These are phyloP conservation scores for Pulveroboletus frians DNA, from an alignment of 768 basidiomycete genomes.

Conservation along the genomic window DNA sequence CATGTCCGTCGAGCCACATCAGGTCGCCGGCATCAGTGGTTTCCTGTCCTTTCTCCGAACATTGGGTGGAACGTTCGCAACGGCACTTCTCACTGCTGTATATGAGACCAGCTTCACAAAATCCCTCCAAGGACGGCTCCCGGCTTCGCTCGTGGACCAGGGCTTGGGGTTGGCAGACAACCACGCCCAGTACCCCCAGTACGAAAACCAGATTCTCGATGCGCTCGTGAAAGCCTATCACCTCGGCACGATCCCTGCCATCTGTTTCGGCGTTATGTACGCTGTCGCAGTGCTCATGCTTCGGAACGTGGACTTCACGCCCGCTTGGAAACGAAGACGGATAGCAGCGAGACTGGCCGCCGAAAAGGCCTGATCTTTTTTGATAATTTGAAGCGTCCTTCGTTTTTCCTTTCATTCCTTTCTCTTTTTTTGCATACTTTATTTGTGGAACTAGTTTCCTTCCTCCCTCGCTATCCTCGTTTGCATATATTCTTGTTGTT, in stretches of 20 bases:
- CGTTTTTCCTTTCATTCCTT: background rate
- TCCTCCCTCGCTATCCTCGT: background rate
- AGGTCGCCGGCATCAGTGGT: slow-evolving; percentile 34
- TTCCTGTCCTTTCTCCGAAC: slow-evolving; percentile 34
- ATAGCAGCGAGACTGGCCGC: slow-evolving; percentile 22
- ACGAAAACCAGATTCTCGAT: slow-evolving; percentile 28
- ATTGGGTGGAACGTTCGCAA: slow-evolving; percentile 32
- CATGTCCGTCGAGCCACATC: slow-evolving; percentile 31
- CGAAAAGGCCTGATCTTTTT: slow-evolving; percentile 19
- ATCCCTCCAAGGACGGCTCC: slow-evolving; percentile 25
- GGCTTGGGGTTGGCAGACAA: slow-evolving; percentile 30
- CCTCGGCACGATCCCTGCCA: slow-evolving; percentile 30
- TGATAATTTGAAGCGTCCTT: slow-evolving; percentile 9
- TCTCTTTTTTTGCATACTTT: slow-evolving; percentile 16
- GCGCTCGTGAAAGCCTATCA: slow-evolving; percentile 34
- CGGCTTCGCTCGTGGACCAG: slow-evolving; percentile 27
- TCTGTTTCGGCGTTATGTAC: slow-evolving; percentile 31
- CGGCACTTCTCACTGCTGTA: slow-evolving; percentile 32
- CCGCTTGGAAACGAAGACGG: slow-evolving; percentile 30
- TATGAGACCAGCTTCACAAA: slow-evolving; percentile 31
- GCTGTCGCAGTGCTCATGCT: slow-evolving; percentile 29
- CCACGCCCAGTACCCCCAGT: slow-evolving; percentile 29
- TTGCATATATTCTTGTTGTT: background rate
- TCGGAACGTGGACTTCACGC: slow-evolving; percentile 30
- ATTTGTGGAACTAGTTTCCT: slow-evolving; percentile 11